phyloP scores from a whole-genome alignment of 768 basidiomycete genomes.

The Chiua virens region DNA sequence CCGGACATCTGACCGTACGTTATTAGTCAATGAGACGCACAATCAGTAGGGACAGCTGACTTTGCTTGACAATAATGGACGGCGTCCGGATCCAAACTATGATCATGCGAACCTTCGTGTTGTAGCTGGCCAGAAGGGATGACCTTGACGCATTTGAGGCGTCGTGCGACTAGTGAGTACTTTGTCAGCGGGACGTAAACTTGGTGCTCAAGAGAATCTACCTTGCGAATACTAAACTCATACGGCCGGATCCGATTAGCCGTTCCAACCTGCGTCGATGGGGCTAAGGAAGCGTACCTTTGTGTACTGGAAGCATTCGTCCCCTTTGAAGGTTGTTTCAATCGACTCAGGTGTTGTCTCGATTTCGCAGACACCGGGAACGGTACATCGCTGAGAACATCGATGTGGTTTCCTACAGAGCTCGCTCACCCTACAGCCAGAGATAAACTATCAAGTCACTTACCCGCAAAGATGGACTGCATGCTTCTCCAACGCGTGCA shows the following conservation, averaged over 20 bases:
- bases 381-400: constrained; percentile 45
- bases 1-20: constrained; percentile 41
- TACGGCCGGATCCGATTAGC: background rate
- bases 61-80: constrained; percentile 56
- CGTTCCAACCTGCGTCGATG: background rate
- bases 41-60: constrained; percentile 24
- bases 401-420: constrained; percentile 44
- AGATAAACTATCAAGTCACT: constrained; percentile 4
- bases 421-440: constrained; percentile 1
- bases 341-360: constrained; percentile 56
- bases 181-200: background rate
- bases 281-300: constrained; percentile 39
- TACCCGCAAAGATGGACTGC: constrained; percentile 61
- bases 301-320: constrained; percentile 63
- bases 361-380: constrained; percentile 55
- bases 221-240: constrained; percentile 51
- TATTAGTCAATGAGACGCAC: constrained; percentile 3
- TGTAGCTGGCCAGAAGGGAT: constrained; percentile 42
- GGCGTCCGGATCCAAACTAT: constrained; percentile 40
- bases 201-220: constrained; percentile 9
- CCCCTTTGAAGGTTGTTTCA: constrained; percentile 60
- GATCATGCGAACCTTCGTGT: constrained; percentile 49
- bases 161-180: constrained; percentile 41
- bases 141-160: constrained; percentile 46
- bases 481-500: constrained; percentile 46